phyloP scores from a whole-genome alignment of 2,329 filamentous ascomycete genomes.

The Phialocephala subalpina region DNA sequence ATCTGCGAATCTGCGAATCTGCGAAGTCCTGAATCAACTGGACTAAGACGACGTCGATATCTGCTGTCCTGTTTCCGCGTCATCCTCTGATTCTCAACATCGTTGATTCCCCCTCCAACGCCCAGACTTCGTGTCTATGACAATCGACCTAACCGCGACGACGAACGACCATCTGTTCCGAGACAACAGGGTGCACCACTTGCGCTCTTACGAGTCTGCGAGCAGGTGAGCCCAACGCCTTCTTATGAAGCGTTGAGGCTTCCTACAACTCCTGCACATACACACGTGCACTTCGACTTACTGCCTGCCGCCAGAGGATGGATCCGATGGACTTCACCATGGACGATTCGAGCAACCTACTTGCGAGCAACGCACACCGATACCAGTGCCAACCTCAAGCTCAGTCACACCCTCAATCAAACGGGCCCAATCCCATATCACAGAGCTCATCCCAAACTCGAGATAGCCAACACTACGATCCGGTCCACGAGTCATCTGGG shows the following conservation, averaged over 20 bases:
- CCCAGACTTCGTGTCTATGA: neutral
- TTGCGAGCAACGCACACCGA: neutral
- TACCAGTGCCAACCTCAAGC: slow-evolving; percentile 12
- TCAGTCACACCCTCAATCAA: neutral
- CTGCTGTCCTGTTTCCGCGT: neutral
- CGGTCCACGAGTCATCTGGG: slow-evolving; percentile 6
- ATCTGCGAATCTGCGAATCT: neutral
- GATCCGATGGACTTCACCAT: slow-evolving; percentile 6
- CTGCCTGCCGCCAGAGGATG: neutral
- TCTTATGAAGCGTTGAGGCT: neutral
- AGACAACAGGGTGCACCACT: slow-evolving; percentile 3
- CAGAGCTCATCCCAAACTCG: slow-evolving; percentile 2
- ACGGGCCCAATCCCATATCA: neutral
- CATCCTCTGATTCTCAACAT: neutral
- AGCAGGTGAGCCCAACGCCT: slow-evolving; percentile 1
- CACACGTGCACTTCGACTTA: neutral
- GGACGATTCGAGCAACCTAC: slow-evolving; percentile 1
- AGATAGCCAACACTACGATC: slow-evolving; percentile 2
- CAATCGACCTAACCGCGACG: neutral
- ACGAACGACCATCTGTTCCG: neutral
- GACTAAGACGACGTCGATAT: neutral
- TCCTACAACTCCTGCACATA: neutral
- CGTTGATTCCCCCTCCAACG: neutral
- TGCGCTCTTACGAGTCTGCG: neutral
- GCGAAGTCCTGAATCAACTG: neutral